phyloP scores from a whole-genome alignment of 2,329 filamentous ascomycete species.

The Fusarium devonianum region DNA sequence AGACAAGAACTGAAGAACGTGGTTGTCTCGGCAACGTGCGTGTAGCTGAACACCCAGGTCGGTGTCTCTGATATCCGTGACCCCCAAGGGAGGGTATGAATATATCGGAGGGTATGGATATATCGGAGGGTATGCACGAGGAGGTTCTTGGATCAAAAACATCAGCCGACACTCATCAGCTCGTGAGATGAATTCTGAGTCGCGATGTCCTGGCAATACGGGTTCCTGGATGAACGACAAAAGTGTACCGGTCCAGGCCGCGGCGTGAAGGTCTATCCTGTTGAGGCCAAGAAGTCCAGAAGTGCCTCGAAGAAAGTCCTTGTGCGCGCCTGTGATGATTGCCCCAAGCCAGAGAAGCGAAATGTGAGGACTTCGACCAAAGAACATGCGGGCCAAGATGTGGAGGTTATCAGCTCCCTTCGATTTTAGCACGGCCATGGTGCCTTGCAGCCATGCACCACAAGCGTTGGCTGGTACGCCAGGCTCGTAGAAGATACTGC shows the following conservation, averaged over 20 bases:
- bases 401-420: constrained; percentile 1
- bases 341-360: constrained; percentile 10
- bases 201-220: not conserved
- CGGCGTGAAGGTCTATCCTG: constrained; percentile 9
- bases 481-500: constrained; percentile 17
- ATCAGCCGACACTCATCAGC: constrained; percentile 12
- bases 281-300: not conserved
- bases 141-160: constrained; percentile 5
- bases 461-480: constrained; percentile 10
- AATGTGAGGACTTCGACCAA: constrained; percentile 6
- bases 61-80: constrained; percentile 5
- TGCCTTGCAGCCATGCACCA: constrained; percentile 19
- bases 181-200: constrained; percentile 1
- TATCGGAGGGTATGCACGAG: constrained; percentile 3
- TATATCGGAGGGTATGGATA: no score
- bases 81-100: constrained; percentile 3
- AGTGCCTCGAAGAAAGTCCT: constrained; percentile 1
- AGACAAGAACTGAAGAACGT: not conserved
- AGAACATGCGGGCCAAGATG: constrained; percentile 14
- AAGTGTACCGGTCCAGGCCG: constrained; percentile 10
- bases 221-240: constrained; percentile 14
- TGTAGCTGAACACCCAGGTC: constrained; percentile 6
- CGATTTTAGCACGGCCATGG: constrained; percentile 4
- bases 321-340: constrained; percentile 6
- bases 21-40: not conserved